Conservation (phyloP, 2,329 filamentous ascomycete genomes). For the Rhexocercosporidium sp. region DNA sequence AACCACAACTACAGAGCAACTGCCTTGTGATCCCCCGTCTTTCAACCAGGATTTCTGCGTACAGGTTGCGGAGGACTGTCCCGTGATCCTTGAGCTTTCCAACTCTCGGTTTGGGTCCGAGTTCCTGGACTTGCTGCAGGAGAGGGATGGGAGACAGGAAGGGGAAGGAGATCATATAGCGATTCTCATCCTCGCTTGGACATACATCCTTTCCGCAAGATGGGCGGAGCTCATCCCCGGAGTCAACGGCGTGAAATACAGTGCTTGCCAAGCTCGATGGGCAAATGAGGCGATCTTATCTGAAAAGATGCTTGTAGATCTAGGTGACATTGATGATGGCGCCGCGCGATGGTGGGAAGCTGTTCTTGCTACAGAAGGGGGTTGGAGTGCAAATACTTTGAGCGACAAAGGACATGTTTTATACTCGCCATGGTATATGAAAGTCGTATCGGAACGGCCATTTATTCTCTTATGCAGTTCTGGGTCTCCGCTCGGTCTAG, state of each 20-base stretch:
- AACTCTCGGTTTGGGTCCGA: conserved; percentile 26
- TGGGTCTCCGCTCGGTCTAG: conserved; percentile 22
- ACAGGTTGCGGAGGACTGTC: conserved; percentile 32
- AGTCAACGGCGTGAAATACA: conserved; percentile 31
- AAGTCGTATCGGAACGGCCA: conserved; percentile 28
- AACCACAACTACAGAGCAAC: conserved; percentile 14
- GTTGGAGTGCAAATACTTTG: conserved; percentile 37
- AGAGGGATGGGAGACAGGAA: background rate
- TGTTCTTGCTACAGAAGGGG: conserved; percentile 34
- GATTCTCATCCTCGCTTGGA: conserved; percentile 40
- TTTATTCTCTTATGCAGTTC: conserved; percentile 28
- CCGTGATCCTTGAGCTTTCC: conserved; percentile 26
- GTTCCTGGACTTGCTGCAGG: conserved; percentile 19
- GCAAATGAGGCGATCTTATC: conserved; percentile 9
- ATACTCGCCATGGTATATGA: conserved; percentile 35
- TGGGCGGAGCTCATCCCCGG: conserved; percentile 42
- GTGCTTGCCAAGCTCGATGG: conserved; percentile 28
- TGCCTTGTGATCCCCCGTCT: conserved; percentile 32
- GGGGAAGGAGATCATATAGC: conserved; percentile 31
- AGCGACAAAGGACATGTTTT: conserved; percentile 33
- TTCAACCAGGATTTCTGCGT: conserved; percentile 35
- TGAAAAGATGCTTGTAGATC: conserved; percentile 25
- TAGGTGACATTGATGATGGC: conserved; percentile 37
- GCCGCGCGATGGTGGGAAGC: conserved; percentile 42
- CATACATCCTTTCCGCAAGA: conserved; percentile 42